Conservation (phyloP, 805 yeast species). For the Teunomyces funiuensis region DNA sequence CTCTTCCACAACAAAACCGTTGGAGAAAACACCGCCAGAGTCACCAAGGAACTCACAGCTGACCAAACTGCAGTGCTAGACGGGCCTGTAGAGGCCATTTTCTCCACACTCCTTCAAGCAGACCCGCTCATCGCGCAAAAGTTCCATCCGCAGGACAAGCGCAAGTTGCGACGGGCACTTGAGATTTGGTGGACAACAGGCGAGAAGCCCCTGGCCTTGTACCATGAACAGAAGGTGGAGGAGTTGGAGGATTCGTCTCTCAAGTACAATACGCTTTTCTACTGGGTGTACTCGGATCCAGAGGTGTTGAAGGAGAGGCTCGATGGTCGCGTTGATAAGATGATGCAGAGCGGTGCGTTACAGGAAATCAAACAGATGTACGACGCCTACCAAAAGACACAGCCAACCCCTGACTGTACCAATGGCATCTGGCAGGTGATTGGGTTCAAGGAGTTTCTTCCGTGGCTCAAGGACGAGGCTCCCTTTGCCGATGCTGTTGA, state of each 20-base stretch:
- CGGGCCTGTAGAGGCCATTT: slow-evolving; percentile 52
- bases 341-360: slow-evolving; percentile 71
- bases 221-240: slow-evolving; percentile 53
- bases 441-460: slow-evolving; percentile 87
- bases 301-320: slow-evolving; percentile 58
- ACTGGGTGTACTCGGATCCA: slow-evolving; percentile 80
- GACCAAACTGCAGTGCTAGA: slow-evolving; percentile 47
- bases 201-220: slow-evolving; percentile 66
- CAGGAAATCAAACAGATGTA: slow-evolving; percentile 67
- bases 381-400: slow-evolving; percentile 35
- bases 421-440: slow-evolving; percentile 92
- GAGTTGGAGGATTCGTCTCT: slow-evolving; percentile 47
- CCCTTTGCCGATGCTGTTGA: slow-evolving; percentile 52
- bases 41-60: slow-evolving; percentile 33
- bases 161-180: slow-evolving; percentile 76
- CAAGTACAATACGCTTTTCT: slow-evolving; percentile 60
- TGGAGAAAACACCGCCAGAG: slow-evolving; percentile 4
- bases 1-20: slow-evolving; percentile 70
- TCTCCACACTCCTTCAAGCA: slow-evolving; percentile 44
- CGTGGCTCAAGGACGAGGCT: slow-evolving; percentile 49
- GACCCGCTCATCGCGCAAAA: slow-evolving; percentile 78
- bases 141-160: slow-evolving; percentile 87
- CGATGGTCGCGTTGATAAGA: slow-evolving; percentile 78
- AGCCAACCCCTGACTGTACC: slow-evolving; percentile 51
- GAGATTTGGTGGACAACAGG: slow-evolving; percentile 76